These are phyloP conservation scores for Silene uniflora DNA, from an alignment of 148 eudicot species.

Conservation along the genomic window DNA sequence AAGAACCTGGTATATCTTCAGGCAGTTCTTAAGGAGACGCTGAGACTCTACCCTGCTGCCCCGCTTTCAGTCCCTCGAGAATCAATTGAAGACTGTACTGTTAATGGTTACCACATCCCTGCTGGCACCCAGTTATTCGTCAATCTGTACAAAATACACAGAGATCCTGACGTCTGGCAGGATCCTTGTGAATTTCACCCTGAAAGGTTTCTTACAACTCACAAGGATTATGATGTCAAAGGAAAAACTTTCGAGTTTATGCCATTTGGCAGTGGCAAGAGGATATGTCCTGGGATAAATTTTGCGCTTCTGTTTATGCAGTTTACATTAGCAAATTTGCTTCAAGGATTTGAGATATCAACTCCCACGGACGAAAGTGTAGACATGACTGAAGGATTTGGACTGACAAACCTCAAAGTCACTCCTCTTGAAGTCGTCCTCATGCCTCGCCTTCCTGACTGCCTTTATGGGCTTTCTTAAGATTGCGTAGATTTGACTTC, in stretches of 20 bases:
- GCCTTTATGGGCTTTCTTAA: not conserved
- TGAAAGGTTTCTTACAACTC: constrained; percentile 27
- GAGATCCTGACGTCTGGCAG: constrained; percentile 18
- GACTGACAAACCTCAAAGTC: not conserved
- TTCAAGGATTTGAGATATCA: constrained; percentile 25
- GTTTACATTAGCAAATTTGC: constrained; percentile 22
- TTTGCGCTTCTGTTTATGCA: constrained; percentile 17
- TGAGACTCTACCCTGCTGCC: constrained; percentile 20
- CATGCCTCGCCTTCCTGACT: not conserved
- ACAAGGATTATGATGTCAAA: constrained; percentile 17
- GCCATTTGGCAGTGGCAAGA: constrained; percentile 25
- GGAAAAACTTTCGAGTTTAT: constrained; percentile 16
- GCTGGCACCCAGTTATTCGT: constrained; percentile 16
- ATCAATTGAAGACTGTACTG: constrained; percentile 20
- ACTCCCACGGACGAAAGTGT: constrained; percentile 7
- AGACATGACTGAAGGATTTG: constrained; percentile 20
- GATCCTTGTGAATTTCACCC: constrained; percentile 18
- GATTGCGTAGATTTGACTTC: too few relatives aligned
- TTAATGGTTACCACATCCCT: constrained; percentile 15
- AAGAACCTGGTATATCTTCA: constrained; percentile 21
- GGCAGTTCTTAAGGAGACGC: constrained; percentile 18
- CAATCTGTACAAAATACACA: constrained; percentile 23
- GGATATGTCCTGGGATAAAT: constrained; percentile 22
- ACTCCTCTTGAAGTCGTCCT: constrained; percentile 3
- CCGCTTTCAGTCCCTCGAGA: constrained; percentile 17